Percentiles rank a stretch among this genome's conserved stretches.
Conservation (phyloP, 257 asterid species). For the Plectranthus barbatus region DNA sequence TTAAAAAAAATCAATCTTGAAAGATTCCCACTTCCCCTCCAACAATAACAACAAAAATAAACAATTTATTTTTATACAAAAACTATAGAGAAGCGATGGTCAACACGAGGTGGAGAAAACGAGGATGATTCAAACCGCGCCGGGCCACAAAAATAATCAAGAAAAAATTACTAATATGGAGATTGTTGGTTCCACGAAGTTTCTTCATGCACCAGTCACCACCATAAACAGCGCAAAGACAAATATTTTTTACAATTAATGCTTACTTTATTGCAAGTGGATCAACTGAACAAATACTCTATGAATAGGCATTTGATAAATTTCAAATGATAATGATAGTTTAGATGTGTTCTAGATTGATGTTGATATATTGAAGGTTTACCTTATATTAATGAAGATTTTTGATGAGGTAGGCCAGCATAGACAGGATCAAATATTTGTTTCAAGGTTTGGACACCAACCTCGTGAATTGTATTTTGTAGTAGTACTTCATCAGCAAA, state of each 20-base stretch:
- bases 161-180: neutral
- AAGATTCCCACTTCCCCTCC: constrained; percentile 6
- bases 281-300: neutral
- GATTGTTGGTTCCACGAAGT: constrained; percentile 19
- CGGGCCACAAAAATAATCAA: neutral
- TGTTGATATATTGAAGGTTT: no score
- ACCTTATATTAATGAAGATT: no score
- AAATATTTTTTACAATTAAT: neutral
- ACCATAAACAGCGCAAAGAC: neutral
- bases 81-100: constrained; percentile 1
- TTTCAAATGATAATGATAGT: no score
- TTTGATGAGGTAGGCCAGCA: no score
- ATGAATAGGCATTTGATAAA: no score
- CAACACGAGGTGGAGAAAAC: constrained; percentile 18
- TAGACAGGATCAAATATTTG: no score
- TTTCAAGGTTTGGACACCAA: neutral
- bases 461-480: no score
- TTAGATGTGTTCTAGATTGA: no score
- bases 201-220: constrained; percentile 28
- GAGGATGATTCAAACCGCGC: constrained; percentile 4
- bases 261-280: neutral
- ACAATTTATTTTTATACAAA: neutral
- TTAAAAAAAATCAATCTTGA: constrained; percentile 22
- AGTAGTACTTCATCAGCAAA: no score
- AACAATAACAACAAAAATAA: neutral